A percentile compares a stretch with the other conserved stretches of the same genome.
phyloP scores from a whole-genome alignment of 306 rosid species.

The Corylus americana region DNA sequence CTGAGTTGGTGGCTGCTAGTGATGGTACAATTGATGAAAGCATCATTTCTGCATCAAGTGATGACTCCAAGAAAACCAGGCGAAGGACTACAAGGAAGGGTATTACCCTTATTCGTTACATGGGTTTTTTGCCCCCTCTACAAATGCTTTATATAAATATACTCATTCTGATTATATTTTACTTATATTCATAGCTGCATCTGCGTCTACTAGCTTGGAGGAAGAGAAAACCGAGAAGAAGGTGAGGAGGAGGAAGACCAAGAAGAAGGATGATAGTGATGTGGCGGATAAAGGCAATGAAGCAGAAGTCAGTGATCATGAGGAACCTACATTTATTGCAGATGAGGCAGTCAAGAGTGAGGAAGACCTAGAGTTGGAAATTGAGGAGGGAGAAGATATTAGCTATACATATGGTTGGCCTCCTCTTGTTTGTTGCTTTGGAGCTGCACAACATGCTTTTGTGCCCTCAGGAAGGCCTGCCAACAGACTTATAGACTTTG shows the following conservation, averaged over 20 bases:
- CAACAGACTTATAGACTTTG: conserved; percentile 72
- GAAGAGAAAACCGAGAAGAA: conserved; percentile 60
- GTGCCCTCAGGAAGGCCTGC: conserved; percentile 90
- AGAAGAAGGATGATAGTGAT: conserved; percentile 37
- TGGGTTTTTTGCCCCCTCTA: conserved; percentile 5
- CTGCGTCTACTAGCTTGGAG: conserved; percentile 51
- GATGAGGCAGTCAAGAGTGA: conserved; percentile 56
- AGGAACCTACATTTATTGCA: conserved; percentile 47
- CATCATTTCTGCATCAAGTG: conserved; percentile 30
- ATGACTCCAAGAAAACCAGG: conserved; percentile 52
- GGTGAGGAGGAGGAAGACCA: conserved; percentile 56
- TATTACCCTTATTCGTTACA: conserved; percentile 29
- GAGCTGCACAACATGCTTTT: conserved; percentile 87
- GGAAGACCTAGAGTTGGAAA: conserved; percentile 45
- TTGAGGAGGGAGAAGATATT: conserved; percentile 75
- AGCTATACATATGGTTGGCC: conserved; percentile 88
- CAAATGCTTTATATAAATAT: conserved; percentile 5
- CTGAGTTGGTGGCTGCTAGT: conserved; percentile 35
- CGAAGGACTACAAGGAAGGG: conserved; percentile 61
- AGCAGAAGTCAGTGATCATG: conserved; percentile 47
- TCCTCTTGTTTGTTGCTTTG: conserved; percentile 97
- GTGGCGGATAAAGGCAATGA: conserved; percentile 43
- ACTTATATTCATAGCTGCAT: conserved; percentile 47
- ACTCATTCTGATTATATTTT: conserved; percentile 10
- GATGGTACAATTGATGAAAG: conserved; percentile 49